phyloP scores from a whole-genome alignment of 2,329 filamentous ascomycete genomes.

The Clonostachys sp. region DNA sequence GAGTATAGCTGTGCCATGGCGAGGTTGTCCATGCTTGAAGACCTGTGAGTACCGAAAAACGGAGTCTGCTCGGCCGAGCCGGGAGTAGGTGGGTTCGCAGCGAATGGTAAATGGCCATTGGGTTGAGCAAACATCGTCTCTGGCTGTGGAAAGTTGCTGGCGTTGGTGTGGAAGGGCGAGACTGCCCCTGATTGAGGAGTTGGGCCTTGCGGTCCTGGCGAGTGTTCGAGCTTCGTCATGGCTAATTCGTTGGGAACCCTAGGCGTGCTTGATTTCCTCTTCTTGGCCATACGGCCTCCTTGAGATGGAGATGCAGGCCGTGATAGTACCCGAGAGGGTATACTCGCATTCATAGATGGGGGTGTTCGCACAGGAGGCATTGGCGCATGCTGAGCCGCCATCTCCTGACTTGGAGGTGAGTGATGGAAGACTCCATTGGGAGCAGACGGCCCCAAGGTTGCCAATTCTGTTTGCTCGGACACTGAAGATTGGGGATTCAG shows the following conservation, averaged over 20 bases:
- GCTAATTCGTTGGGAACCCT: constrained; percentile 70
- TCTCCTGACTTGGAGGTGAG: background rate
- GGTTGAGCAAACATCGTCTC: constrained; percentile 6
- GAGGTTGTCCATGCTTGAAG: constrained; percentile 62
- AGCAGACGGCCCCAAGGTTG: background rate
- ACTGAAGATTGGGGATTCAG: constrained; percentile 11
- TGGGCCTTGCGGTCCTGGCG: constrained; percentile 21
- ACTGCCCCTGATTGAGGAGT: background rate
- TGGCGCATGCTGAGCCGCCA: background rate
- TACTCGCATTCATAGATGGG: background rate
- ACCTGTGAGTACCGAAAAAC: constrained; percentile 19
- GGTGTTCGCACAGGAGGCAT: background rate
- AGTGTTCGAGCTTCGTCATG: constrained; percentile 77
- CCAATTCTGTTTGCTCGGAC: background rate
- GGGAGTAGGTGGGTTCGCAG: constrained; percentile 61
- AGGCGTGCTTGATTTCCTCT: constrained; percentile 68
- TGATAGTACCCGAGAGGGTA: constrained; percentile 41
- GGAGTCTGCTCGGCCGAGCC: constrained; percentile 52
- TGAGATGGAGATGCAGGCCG: constrained; percentile 69
- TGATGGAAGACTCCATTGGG: background rate
- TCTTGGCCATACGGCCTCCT: constrained; percentile 67
- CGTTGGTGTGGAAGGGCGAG: background rate
- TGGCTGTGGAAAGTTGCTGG: constrained; percentile 21
- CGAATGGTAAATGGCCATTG: constrained; percentile 32
- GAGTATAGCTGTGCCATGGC: constrained; percentile 64